Evolutionary conservation across 305 asterid species (phyloP).

Genomic region (Solanum hybrid): DNA sequence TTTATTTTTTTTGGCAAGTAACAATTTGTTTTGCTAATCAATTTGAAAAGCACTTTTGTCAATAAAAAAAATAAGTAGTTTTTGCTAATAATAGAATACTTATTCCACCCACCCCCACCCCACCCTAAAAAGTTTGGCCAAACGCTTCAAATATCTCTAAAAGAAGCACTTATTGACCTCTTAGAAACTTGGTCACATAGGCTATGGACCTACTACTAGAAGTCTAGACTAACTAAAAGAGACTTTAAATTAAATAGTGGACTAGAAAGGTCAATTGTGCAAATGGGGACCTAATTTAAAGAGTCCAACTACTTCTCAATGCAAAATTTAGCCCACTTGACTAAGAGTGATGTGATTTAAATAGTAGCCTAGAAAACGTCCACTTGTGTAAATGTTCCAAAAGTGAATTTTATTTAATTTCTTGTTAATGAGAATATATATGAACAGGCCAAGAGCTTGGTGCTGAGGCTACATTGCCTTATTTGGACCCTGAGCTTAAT

Average conservation of each 20-base stretch:
- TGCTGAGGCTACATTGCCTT: conserved; percentile 39
- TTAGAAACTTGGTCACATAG: background rate
- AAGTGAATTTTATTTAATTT: background rate
- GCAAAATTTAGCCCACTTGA: background rate
- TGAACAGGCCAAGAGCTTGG: conserved; percentile 31
- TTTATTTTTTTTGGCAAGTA: background rate
- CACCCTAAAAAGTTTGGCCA: background rate
- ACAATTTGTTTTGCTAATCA: background rate
- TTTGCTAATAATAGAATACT: background rate
- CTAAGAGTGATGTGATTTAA: background rate
- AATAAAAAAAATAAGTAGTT: no score
- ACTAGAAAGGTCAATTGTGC: background rate
- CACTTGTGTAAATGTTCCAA: background rate
- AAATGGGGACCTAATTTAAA: background rate
- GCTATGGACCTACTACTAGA: background rate
- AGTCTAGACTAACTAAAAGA: background rate
- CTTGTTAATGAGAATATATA: background rate
- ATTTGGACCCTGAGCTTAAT: conserved; percentile 26
- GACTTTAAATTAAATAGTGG: background rate
- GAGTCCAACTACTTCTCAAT: background rate
- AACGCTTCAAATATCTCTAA: background rate
- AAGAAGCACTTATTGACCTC: background rate
- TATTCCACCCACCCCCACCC: background rate
- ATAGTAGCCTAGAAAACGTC: background rate
- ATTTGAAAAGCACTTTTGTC: no score